Conservation (phyloP, 2,329 filamentous ascomycete species). For the Penicillium occitanis region DNA sequence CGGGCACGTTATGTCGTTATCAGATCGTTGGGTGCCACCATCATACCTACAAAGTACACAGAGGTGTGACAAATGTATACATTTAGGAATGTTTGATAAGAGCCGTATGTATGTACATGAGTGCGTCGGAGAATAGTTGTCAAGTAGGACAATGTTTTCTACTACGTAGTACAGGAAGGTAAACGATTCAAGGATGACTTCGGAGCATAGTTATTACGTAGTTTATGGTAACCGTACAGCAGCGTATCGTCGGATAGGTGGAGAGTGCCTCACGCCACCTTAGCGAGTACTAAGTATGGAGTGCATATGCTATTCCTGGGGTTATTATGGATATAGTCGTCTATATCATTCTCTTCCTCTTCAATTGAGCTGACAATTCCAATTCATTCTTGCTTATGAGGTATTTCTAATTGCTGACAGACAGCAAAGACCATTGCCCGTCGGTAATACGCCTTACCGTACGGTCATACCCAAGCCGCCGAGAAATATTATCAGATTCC, state of each 20-base stretch:
- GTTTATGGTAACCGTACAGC: not conserved
- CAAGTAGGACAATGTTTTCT: not conserved
- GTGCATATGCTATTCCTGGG: constrained; percentile 1
- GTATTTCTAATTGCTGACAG: not conserved
- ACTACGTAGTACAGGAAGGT: too few relatives aligned
- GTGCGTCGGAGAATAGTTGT: not conserved
- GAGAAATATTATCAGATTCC: constrained; percentile 8
- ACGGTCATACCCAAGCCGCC: not conserved
- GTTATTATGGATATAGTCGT: not conserved
- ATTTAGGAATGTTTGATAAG: not conserved
- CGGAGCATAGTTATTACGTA: not conserved
- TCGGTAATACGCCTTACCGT: not conserved
- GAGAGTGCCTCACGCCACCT: not conserved
- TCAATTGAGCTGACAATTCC: not conserved
- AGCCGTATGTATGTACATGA: not conserved
- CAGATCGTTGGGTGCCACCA: not conserved
- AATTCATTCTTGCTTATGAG: not conserved
- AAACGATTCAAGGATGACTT: not conserved
- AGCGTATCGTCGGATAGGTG: not conserved
- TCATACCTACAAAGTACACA: not conserved
- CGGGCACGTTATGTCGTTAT: not conserved
- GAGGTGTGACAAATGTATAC: not conserved
- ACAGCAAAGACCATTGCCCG: not conserved
- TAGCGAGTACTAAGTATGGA: not conserved
- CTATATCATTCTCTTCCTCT: too few relatives aligned